Percentiles rank a stretch among this genome's conserved stretches.
Evolutionary conservation across 768 basidiomycete genomes (phyloP).

Genomic region (Melanogaster broomeanus): DNA sequence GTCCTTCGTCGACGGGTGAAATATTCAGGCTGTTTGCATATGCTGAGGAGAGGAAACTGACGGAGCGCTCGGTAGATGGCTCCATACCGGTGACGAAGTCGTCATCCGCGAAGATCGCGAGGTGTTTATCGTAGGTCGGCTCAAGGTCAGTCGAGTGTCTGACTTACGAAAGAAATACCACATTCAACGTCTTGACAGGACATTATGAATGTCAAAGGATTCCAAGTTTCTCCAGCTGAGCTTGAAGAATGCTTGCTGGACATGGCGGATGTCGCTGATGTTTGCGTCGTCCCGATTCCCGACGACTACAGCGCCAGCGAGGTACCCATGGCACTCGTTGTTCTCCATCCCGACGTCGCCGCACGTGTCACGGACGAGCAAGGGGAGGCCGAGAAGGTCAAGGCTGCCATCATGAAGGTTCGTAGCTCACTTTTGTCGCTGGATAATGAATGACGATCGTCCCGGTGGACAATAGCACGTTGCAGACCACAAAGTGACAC

Average conservation of each 20-base stretch:
- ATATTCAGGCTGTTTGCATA: neutral
- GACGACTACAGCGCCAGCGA: conserved; percentile 78
- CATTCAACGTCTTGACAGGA: conserved; percentile 41
- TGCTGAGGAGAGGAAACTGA: neutral
- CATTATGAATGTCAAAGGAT: conserved; percentile 68
- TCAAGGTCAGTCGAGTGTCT: conserved; percentile 47
- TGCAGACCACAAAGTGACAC: conserved; percentile 52
- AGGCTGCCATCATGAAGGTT: conserved; percentile 51
- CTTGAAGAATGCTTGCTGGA: conserved; percentile 65
- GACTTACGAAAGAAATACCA: neutral
- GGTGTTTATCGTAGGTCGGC: conserved; percentile 60
- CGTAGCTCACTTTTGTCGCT: conserved; percentile 1
- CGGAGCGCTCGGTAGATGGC: conserved; percentile 47
- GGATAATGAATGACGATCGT: conserved; percentile 4
- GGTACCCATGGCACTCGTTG: conserved; percentile 69
- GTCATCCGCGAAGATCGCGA: conserved; percentile 54
- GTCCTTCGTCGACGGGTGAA: conserved; percentile 67
- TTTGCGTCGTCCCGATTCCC: conserved; percentile 64
- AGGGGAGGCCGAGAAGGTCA: conserved; percentile 35
- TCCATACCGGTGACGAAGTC: conserved; percentile 69
- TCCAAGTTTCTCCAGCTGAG: conserved; percentile 76
- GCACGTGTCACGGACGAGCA: conserved; percentile 33
- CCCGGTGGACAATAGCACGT: conserved; percentile 43
- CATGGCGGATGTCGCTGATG: conserved; percentile 59
- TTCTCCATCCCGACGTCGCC: conserved; percentile 46